phyloP scores from a whole-genome alignment of 257 asterid species.

The Marsdenia floribunda region DNA sequence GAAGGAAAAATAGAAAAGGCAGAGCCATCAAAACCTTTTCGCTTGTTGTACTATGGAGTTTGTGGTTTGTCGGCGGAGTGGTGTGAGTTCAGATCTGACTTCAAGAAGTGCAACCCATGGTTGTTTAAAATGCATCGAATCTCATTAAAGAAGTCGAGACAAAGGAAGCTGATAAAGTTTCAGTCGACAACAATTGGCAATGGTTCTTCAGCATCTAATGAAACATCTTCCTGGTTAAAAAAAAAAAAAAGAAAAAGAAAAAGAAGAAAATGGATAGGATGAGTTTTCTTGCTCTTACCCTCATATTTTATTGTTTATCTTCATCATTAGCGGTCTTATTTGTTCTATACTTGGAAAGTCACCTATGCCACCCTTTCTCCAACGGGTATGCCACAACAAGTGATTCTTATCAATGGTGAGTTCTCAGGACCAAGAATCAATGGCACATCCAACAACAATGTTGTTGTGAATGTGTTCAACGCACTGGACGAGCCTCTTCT shows the following conservation, averaged over 20 bases:
- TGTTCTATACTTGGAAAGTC: slow-evolving; percentile 43
- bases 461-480: slow-evolving; percentile 50
- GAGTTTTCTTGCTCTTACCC: slow-evolving; percentile 15
- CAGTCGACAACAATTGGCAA: too few species aligned
- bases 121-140: too few species aligned
- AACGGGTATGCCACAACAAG: slow-evolving; percentile 52
- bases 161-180: too few species aligned
- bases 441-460: slow-evolving; percentile 65
- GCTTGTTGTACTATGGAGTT: too few species aligned
- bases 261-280: slow-evolving; percentile 13
- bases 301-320: slow-evolving; percentile 20
- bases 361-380: slow-evolving; percentile 53
- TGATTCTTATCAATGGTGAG: slow-evolving; percentile 51
- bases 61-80: too few species aligned
- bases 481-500: slow-evolving; percentile 60
- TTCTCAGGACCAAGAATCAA: slow-evolving; percentile 71
- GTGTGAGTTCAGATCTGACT: too few species aligned
- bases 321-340: slow-evolving; percentile 29
- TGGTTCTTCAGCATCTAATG: too few species aligned
- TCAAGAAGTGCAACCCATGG: too few species aligned
- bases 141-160: too few species aligned
- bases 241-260: not conserved
- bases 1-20: too few species aligned
- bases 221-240: too few species aligned
- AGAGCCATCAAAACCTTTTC: too few species aligned